These are phyloP conservation scores for Dictyostelium brefeldianum DNA, from an alignment of 78 protist species.

Conservation along the genomic window DNA sequence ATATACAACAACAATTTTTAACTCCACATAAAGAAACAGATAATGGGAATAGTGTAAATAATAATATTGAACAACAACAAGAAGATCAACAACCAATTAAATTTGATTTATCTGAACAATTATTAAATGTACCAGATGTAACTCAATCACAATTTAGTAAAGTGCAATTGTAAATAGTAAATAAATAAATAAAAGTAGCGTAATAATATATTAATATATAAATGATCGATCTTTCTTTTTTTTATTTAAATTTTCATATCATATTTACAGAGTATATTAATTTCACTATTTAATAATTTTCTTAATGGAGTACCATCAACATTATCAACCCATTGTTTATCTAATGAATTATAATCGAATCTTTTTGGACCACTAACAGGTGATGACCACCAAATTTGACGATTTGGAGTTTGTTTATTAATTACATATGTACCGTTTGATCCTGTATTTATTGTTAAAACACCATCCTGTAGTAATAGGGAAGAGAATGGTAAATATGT, in stretches of 20 bases:
- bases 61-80: not conserved
- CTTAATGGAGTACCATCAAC: conserved; percentile 39
- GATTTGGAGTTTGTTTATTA: conserved; percentile 94
- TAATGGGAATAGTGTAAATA: not conserved
- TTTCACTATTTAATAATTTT: conserved; percentile 33
- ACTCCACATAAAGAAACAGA: conserved; percentile 9
- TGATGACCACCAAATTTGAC: conserved; percentile 94
- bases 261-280: conserved; percentile 61
- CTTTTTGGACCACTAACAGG: conserved; percentile 90
- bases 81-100: not conserved
- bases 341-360: conserved; percentile 37
- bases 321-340: conserved; percentile 59
- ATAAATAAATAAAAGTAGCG: not conserved
- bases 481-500: too few species aligned
- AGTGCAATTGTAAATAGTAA: conserved; percentile 20
- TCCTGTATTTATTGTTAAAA: conserved; percentile 54
- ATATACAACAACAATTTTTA: conserved; percentile 12
- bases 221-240: not conserved
- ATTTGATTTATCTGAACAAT: conserved; percentile 3
- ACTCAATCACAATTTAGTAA: not conserved
- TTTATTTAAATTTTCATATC: conserved; percentile 13
- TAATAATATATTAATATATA: not conserved
- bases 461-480: conserved; percentile 82
- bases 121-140: not conserved
- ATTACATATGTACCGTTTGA: conserved; percentile 87